A percentile compares a stretch with the other conserved stretches of the same genome.
Evolutionary conservation across 164 flowering plant genomes (phyloP).

Genomic region (Echeveria elegans): DNA sequence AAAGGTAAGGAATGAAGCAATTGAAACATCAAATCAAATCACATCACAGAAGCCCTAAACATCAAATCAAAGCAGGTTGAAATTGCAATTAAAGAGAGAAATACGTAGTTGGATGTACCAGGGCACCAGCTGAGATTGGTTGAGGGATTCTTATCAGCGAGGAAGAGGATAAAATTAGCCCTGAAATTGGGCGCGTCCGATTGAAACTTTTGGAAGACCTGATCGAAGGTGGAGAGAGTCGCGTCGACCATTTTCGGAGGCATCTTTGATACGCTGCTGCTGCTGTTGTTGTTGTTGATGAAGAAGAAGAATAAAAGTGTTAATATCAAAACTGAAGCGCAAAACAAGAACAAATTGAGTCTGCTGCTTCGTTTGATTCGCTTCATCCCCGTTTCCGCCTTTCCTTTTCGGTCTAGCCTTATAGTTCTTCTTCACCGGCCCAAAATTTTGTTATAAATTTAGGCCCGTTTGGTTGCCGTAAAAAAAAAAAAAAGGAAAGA

Average conservation of each 20-base stretch:
- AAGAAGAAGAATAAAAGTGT: not conserved
- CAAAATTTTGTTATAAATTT: too few species aligned
- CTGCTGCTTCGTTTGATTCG: not conserved
- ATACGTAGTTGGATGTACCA: conserved; percentile 40
- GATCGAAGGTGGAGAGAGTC: conserved; percentile 45
- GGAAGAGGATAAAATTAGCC: conserved; percentile 73
- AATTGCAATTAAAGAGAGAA: not conserved
- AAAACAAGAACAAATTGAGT: not conserved
- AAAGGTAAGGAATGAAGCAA: too few species aligned
- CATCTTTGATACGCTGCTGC: conserved; percentile 40
- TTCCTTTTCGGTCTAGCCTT: not conserved
- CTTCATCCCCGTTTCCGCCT: not conserved
- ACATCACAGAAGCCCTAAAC: too few species aligned
- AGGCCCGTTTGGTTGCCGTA: too few species aligned
- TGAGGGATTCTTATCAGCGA: conserved; percentile 81
- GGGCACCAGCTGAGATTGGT: conserved; percentile 97
- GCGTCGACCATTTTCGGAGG: conserved; percentile 62
- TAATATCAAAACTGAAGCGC: not conserved
- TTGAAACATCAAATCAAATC: too few species aligned
- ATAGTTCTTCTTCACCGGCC: not conserved
- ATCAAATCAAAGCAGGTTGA: not conserved
- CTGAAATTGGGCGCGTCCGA: conserved; percentile 48
- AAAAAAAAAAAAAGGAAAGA: too few species aligned
- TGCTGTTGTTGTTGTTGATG: not conserved
- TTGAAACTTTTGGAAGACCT: conserved; percentile 45